Evolutionary conservation across 306 rosid genomes (phyloP), one percentile per base, ranked within the genome.

Genomic region (Sphenostylis stenocarpa): DNA sequence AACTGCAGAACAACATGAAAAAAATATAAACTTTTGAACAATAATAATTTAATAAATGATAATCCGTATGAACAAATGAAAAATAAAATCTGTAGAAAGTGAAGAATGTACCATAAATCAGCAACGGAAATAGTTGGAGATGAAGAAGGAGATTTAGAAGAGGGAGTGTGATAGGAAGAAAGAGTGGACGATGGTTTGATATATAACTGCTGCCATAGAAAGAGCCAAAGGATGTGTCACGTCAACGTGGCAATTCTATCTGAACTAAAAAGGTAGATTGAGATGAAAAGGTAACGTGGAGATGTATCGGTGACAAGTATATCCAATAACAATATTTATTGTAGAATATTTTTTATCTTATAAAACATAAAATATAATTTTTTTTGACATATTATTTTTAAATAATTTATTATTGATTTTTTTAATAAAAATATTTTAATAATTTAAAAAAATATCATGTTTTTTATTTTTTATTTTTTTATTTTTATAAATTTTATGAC

Each of bases 181-280:
- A 11, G 47, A 12, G 26, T 60, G 3, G 7, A 4, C 20, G 14
- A 9, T 58, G 65, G 26, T 29, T 66, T 15, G 29, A 12, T 84
- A 71, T 83, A 88, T 66, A 80, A 29, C 58, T 0, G 41, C 3
- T 0, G 41, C 5, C 62, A 47, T 19, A 14, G 4, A 20, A 43
- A 51, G 62, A 34, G 49, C 47, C 63, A 21, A 39, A 47, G 12
- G 10, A 55, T 14, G 53, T 9, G 47, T 48, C 52, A 11, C 5
- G 41, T 43, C 36, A 11, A 84, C 86, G 96, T 94, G 98, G 91
- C 82, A 51, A 69, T 57, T 34, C 79, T 90, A 94, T 94, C 97
- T 90, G 55, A 80, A 75, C 56, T 51, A 67, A 28, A 20, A 34
- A 66, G 4, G 1, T 13, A 4, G 71, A 82, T 72, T 33, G 72